Percentiles rank a stretch among this genome's conserved stretches.
phyloP scores from a whole-genome alignment of 2,329 filamentous ascomycete genomes.

The Bipolaris oryzae region DNA sequence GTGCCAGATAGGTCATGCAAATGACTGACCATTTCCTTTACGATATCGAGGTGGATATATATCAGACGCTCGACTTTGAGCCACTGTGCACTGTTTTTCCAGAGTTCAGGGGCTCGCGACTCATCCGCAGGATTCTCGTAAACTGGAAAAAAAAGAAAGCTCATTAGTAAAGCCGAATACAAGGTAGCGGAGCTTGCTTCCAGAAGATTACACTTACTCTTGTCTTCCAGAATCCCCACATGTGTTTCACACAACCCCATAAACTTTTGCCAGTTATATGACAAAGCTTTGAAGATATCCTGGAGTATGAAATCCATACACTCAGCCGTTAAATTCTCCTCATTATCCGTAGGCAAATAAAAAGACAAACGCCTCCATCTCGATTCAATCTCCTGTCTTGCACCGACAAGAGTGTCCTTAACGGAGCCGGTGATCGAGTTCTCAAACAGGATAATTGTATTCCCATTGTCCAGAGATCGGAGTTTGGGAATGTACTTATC shows the following conservation, averaged over 20 bases:
- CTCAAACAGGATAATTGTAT: conserved; percentile 61
- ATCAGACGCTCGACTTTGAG: conserved; percentile 60
- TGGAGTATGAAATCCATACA: conserved; percentile 59
- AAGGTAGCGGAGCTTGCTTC: not conserved
- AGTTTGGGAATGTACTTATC: conserved; percentile 51
- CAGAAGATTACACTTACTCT: conserved; percentile 17
- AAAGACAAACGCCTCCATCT: conserved; percentile 61
- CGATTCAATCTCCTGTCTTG: conserved; percentile 58
- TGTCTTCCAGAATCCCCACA: conserved; percentile 53
- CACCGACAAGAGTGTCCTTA: conserved; percentile 58
- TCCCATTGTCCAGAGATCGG: conserved; percentile 55
- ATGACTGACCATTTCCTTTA: conserved; percentile 54
- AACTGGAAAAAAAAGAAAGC: conserved; percentile 33
- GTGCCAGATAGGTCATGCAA: conserved; percentile 51
- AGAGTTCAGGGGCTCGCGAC: conserved; percentile 58
- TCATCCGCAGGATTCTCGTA: conserved; percentile 62
- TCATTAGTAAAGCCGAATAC: not conserved
- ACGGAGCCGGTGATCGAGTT: conserved; percentile 55
- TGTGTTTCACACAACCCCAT: conserved; percentile 56
- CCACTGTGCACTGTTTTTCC: conserved; percentile 58
- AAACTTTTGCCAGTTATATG: conserved; percentile 54
- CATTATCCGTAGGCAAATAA: conserved; percentile 54
- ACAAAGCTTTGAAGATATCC: conserved; percentile 58
- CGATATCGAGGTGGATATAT: conserved; percentile 56
- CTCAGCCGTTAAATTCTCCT: conserved; percentile 53